phyloP scores from a whole-genome alignment of 352 stramenopile species.

The Halophytophthora polymorphica region DNA sequence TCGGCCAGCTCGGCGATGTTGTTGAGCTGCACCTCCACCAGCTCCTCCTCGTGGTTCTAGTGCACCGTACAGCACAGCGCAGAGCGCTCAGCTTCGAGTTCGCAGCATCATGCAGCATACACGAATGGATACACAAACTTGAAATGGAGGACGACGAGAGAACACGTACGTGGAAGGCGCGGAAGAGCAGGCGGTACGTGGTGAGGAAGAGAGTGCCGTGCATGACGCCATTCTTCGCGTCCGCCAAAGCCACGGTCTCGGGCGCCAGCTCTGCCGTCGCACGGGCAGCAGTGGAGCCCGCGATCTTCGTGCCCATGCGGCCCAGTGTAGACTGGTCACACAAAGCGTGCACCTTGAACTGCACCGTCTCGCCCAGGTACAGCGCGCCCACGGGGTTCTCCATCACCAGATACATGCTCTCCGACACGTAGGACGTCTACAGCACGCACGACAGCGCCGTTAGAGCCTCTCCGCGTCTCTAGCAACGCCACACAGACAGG shows the following conservation, averaged over 20 bases:
- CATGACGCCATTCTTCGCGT: slow-evolving; percentile 20
- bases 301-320: slow-evolving; percentile 26
- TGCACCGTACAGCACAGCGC: slow-evolving; percentile 1
- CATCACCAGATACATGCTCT: slow-evolving; percentile 82
- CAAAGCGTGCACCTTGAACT: slow-evolving; percentile 70
- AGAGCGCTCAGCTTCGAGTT: too few species aligned
- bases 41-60: slow-evolving; percentile 33
- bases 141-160: neutral
- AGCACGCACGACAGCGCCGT: neutral
- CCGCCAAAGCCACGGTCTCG: slow-evolving; percentile 2
- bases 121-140: too few species aligned
- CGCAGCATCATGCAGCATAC: too few species aligned
- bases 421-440: slow-evolving; percentile 72
- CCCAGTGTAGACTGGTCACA: slow-evolving; percentile 56
- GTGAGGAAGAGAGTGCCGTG: slow-evolving; percentile 78
- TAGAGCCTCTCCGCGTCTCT: neutral
- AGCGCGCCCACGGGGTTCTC: slow-evolving; percentile 52
- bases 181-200: slow-evolving; percentile 67
- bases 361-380: slow-evolving; percentile 61
- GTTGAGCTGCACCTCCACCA: slow-evolving; percentile 67
- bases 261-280: too few species aligned
- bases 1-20: slow-evolving; percentile 79
- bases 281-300: slow-evolving; percentile 15
- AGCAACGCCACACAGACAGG: slow-evolving; percentile 2
- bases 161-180: slow-evolving; percentile 60